Evolutionary conservation across 306 rosid genomes (phyloP), one percentile per base, ranked within the genome.

Genomic region (Quercus dentata): DNA sequence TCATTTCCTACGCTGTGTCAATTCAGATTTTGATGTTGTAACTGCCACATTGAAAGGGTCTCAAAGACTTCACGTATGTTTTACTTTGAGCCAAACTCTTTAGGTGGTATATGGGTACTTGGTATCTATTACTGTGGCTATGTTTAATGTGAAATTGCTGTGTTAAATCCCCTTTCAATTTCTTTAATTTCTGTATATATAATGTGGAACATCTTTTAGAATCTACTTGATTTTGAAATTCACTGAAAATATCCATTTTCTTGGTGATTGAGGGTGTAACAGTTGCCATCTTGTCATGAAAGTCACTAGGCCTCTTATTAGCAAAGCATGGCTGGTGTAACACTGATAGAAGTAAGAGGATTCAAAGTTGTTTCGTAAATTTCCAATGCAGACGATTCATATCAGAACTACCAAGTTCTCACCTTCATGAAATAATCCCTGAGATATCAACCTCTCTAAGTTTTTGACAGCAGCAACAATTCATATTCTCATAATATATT

Each of bases 1-100:
- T 81, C 97, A 92, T 85, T 92, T 92, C 88, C 83, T 92, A 46
- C 84, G 97, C 20, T 92, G 97, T 28, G 80, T 92, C 90, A 92
- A 92, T 80, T 90, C 94, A 77, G 97, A 92, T 69, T 92, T 91
- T 3, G 97, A 92, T 74, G 63, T 85, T 62, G 94, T 92, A 27
- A 88, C 92, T 23, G 92, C 96, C 89, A 87, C 97, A 28, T 83
- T 92, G 56, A 90, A 91, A 82, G 97, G 97, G 65, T 92, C 97
- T 80, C 90, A 87, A 80, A 90, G 92, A 83, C 84, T 90, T 86
- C 87, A 14, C 27, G 97, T 92, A 86, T 27, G 89, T 71, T 70
- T 38, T 56, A 76, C 41, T 79, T 76, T 27, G 59, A 31, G 35
- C 73, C 67, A 35, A 44, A 62, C 28, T 25, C 17, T 79, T 55